Conservation (phyloP, 441 rosid species). For the Erysimum cheiri region DNA sequence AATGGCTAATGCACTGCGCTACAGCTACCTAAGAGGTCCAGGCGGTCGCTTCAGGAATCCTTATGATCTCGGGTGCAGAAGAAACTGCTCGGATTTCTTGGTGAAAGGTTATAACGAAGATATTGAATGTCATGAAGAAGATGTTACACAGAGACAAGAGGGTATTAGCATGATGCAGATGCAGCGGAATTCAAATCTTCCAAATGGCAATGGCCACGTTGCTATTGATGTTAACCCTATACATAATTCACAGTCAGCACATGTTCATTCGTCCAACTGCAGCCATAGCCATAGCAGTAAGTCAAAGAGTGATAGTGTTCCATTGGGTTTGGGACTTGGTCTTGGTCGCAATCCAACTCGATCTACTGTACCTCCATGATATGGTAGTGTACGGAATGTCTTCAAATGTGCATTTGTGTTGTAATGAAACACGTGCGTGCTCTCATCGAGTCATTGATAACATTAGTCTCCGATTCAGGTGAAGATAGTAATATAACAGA, state of each 20-base stretch:
- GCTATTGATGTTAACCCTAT: conserved; percentile 61
- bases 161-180: conserved; percentile 86
- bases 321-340: conserved; percentile 87
- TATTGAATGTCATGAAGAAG: conserved; percentile 58
- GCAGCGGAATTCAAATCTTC: conserved; percentile 57
- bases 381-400: conserved; percentile 4
- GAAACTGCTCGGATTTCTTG: conserved; percentile 89
- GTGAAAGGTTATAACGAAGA: conserved; percentile 84
- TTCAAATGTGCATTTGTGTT: conserved; percentile 42
- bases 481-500: conserved; percentile 26
- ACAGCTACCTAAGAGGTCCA: conserved; percentile 89
- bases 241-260: conserved; percentile 47
- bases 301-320: conserved; percentile 57
- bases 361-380: conserved; percentile 55
- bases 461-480: conserved; percentile 5
- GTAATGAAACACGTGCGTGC: conserved; percentile 34
- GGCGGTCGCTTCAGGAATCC: conserved; percentile 91
- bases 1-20: conserved; percentile 91
- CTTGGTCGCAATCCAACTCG: conserved; percentile 63
- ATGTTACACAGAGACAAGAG: conserved; percentile 50
- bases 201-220: conserved; percentile 69
- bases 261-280: conserved; percentile 64
- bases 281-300: conserved; percentile 51
- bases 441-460: conserved; percentile 20
- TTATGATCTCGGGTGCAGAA: conserved; percentile 78